These are phyloP conservation scores for Fonsecaea pugnacius DNA, from an alignment of 2,329 filamentous ascomycete species.

Conservation along the genomic window DNA sequence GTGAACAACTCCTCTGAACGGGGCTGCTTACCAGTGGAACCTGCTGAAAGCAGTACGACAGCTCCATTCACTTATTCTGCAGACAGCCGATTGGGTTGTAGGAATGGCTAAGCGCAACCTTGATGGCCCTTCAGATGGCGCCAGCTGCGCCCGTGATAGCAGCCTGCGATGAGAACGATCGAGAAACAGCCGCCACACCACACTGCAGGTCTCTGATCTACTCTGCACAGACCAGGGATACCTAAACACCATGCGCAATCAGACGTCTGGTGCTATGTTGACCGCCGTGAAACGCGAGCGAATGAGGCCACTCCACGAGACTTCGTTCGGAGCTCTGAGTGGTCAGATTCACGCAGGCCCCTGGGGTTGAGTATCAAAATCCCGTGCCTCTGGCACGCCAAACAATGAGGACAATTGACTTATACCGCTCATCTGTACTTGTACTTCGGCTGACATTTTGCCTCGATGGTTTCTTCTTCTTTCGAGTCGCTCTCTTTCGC, in stretches of 20 bases:
- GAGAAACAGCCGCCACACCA: background rate
- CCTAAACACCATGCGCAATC: background rate
- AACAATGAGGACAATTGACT: background rate
- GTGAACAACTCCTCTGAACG: background rate
- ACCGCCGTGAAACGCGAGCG: constrained; percentile 15
- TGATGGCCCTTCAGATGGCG: background rate
- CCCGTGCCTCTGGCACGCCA: constrained; percentile 10
- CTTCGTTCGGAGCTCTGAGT: constrained; percentile 22
- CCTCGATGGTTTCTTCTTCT: background rate
- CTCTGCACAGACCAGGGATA: background rate
- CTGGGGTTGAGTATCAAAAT: constrained; percentile 16
- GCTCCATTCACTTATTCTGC: background rate
- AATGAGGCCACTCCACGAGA: constrained; percentile 26
- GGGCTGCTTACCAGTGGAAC: background rate
- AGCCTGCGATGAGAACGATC: constrained; percentile 6
- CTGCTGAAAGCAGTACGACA: background rate
- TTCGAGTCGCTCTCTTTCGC: constrained; percentile 10
- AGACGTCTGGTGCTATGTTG: background rate
- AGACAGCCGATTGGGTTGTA: background rate
- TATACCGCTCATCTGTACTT: background rate
- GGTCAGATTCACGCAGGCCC: constrained; percentile 14
- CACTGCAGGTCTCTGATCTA: background rate
- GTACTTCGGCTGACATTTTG: background rate
- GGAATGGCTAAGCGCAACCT: background rate
- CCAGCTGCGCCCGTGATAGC: background rate